These are phyloP conservation scores for Aphanomyces invadans DNA, from an alignment of 352 stramenopile species.

Conservation along the genomic window DNA sequence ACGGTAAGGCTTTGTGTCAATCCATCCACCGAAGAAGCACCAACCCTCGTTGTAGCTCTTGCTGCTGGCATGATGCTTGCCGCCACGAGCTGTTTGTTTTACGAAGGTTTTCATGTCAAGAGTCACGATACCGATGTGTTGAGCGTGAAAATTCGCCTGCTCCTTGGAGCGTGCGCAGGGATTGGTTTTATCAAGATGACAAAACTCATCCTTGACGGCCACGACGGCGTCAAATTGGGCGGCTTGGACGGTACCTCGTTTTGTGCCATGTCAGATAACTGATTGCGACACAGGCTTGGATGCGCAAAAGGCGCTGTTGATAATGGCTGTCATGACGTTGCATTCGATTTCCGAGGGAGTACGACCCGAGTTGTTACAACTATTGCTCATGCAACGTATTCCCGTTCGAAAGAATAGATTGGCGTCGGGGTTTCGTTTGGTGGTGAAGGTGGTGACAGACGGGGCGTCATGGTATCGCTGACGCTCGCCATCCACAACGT, in stretches of 20 bases:
- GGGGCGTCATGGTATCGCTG: conserved; percentile 95
- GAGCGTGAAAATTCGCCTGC: conserved; percentile 66
- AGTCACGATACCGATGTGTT: conserved; percentile 63
- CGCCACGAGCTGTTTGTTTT: conserved; percentile 91
- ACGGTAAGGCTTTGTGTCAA: conserved; percentile 32
- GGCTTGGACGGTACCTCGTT: conserved; percentile 35
- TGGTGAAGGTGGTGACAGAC: conserved; percentile 85
- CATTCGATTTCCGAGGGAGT: conserved; percentile 97
- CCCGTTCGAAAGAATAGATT: conserved; percentile 50
- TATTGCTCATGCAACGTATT: no score
- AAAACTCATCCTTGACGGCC: conserved; percentile 90
- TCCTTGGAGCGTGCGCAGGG: conserved; percentile 85
- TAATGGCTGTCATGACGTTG: conserved; percentile 98
- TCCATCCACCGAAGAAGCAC: not conserved
- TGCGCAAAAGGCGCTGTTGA: conserved; percentile 90
- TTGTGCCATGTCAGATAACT: not conserved
- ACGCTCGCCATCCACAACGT: conserved; percentile 98
- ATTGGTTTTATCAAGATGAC: conserved; percentile 96
- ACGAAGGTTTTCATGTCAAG: conserved; percentile 86
- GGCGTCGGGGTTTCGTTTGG: conserved; percentile 97
- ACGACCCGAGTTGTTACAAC: conserved; percentile 25
- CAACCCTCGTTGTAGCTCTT: conserved; percentile 39
- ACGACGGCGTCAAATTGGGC: conserved; percentile 91
- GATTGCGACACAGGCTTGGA: conserved; percentile 48
- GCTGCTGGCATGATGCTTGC: conserved; percentile 98